phyloP scores from a whole-genome alignment of 2,329 filamentous ascomycete species.

The Penicillium paneum region DNA sequence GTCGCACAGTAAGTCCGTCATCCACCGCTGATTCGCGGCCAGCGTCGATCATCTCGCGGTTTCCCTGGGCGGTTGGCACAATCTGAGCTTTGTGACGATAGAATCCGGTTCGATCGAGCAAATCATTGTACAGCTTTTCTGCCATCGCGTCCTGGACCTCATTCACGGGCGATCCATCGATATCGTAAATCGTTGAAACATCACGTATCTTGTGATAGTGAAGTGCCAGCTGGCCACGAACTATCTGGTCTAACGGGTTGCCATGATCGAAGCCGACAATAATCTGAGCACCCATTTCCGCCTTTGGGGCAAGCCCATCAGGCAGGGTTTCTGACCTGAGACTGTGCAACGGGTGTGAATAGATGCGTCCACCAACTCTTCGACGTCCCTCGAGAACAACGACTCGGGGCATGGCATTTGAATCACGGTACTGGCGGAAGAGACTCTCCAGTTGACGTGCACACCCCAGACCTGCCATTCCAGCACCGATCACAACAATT shows the following conservation, averaged over 20 bases:
- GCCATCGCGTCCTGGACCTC: conserved; percentile 74
- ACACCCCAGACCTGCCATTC: conserved; percentile 89
- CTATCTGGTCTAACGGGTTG: conserved; percentile 86
- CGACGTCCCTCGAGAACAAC: conserved; percentile 82
- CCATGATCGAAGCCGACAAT: conserved; percentile 95
- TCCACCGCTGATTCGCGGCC: conserved; percentile 74
- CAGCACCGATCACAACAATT: conserved; percentile 83
- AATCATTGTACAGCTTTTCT: conserved; percentile 91
- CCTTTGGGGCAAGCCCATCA: conserved; percentile 65
- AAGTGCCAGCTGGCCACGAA: conserved; percentile 84
- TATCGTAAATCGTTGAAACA: conserved; percentile 84
- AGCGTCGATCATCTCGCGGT: conserved; percentile 75
- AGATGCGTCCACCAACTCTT: conserved; percentile 86
- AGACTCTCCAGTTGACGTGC: conserved; percentile 87
- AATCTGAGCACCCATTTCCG: conserved; percentile 97
- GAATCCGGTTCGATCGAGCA: conserved; percentile 83
- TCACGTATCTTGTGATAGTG: conserved; percentile 78
- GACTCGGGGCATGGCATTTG: conserved; percentile 65
- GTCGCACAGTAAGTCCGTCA: conserved; percentile 66
- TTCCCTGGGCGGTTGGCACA: conserved; percentile 72
- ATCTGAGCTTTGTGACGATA: conserved; percentile 77
- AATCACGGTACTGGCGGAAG: conserved; percentile 72
- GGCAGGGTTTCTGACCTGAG: conserved; percentile 54
- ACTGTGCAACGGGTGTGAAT: conserved; percentile 70
- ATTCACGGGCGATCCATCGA: conserved; percentile 63